A percentile compares a stretch with the other conserved stretches of the same genome.
Conservation (phyloP, 73 alveolate species). For the Stentor roeselii region DNA sequence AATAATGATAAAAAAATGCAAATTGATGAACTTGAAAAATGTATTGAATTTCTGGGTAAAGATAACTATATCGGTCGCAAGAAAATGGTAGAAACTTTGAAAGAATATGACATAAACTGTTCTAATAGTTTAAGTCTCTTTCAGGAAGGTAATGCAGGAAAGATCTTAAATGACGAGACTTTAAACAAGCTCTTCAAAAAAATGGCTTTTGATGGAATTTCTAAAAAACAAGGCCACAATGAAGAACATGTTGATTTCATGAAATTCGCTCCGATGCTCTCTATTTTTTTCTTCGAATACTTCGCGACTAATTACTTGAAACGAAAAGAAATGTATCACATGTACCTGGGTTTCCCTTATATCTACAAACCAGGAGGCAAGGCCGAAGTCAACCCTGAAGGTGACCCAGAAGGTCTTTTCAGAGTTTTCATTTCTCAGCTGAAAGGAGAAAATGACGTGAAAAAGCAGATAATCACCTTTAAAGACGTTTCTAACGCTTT, state of each 20-base stretch:
- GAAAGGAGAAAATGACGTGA: slow-evolving; percentile 7
- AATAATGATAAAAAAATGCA: slow-evolving; percentile 15
- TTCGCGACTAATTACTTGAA: not conserved
- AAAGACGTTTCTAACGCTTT: slow-evolving; percentile 4
- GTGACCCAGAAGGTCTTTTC: not conserved
- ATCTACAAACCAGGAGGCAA: not conserved
- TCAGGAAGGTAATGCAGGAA: slow-evolving; percentile 19
- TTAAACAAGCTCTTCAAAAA: not conserved
- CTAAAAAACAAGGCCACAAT: not conserved
- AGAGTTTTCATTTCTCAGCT: not conserved
- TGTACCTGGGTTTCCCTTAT: slow-evolving; percentile 11
- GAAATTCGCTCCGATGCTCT: not conserved
- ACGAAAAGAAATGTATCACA: not conserved
- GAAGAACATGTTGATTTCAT: slow-evolving; percentile 16
- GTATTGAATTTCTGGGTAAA: slow-evolving; percentile 6
- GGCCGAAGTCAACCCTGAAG: not conserved
- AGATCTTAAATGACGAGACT: slow-evolving; percentile 23
- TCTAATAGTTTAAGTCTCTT: not conserved
- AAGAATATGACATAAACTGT: not conserved
- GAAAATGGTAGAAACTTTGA: slow-evolving; percentile 14
- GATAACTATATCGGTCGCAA: not conserved
- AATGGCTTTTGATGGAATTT: not conserved
- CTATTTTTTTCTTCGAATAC: not conserved
- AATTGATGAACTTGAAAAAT: slow-evolving; percentile 6
- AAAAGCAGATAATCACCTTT: not conserved